These are phyloP conservation scores for Podaxis rugospora DNA, from an alignment of 768 basidiomycete genomes.

Conservation along the genomic window DNA sequence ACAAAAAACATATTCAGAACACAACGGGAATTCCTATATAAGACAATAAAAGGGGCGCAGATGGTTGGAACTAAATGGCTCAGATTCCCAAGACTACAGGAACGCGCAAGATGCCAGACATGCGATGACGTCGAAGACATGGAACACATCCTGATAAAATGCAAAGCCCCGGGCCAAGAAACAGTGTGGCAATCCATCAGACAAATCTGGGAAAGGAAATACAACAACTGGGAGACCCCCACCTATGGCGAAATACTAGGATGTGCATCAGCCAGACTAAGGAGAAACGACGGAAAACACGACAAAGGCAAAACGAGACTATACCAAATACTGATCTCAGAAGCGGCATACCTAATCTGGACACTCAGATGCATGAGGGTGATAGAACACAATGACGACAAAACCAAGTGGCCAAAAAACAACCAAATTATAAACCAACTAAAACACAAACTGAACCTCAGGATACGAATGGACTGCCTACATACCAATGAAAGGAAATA, in stretches of 20 bases:
- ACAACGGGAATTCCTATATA: neutral
- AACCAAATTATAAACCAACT: neutral
- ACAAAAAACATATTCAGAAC: neutral
- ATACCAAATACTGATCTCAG: neutral
- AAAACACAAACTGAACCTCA: neutral
- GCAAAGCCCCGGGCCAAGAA: neutral
- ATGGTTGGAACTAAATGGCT: neutral
- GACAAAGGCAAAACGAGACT: neutral
- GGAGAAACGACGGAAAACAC: neutral
- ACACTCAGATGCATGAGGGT: neutral
- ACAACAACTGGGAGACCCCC: neutral
- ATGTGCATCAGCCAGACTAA: neutral
- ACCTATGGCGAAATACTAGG: neutral
- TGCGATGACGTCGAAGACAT: neutral
- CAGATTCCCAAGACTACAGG: neutral
- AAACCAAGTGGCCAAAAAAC: neutral
- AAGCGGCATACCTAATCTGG: neutral
- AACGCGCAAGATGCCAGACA: neutral
- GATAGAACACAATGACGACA: neutral
- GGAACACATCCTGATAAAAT: neutral
- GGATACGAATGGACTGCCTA: neutral
- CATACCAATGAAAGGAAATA: neutral
- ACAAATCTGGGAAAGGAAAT: neutral
- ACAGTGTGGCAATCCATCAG: neutral
- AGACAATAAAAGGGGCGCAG: neutral